Evolutionary conservation across 495 filamentous ascomycete species (phyloP).

Genomic region (Aspergillus egyptiacus): DNA sequence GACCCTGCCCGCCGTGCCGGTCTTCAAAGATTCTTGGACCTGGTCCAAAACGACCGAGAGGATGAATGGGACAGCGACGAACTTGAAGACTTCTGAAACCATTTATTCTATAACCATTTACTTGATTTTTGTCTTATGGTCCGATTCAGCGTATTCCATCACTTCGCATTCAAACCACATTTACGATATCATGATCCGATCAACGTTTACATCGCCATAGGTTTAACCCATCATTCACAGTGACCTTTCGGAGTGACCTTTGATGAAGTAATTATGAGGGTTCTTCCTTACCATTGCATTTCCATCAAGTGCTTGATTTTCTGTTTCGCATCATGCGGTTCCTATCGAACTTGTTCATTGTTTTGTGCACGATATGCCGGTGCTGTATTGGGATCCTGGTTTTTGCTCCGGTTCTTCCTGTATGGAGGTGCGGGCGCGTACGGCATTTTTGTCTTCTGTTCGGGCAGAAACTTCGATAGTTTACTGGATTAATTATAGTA

Average conservation of each 20-base stretch:
- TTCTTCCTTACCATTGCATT: not conserved
- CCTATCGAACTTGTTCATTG: not conserved
- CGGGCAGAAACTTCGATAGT: too few species aligned
- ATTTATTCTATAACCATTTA: not conserved
- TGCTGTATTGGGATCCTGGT: conserved; percentile 1
- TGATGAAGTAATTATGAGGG: conserved; percentile 8
- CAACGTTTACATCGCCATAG: not conserved
- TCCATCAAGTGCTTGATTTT: not conserved
- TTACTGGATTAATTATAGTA: too few species aligned
- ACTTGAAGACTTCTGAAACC: conserved; percentile 40
- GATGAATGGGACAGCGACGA: conserved; percentile 63
- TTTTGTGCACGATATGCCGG: not conserved
- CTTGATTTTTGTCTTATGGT: conserved; percentile 2
- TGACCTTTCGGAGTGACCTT: conserved; percentile 9
- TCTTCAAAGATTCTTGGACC: conserved; percentile 48
- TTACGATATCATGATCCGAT: conserved; percentile 9
- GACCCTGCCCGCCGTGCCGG: conserved; percentile 23
- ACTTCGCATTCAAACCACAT: not conserved
- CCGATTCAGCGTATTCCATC: not conserved
- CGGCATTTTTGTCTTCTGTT: too few species aligned
- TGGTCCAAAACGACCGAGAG: conserved; percentile 53
- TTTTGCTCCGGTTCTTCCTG: not conserved
- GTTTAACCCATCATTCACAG: conserved; percentile 1
- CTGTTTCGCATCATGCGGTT: conserved; percentile 1
- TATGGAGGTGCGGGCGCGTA: not conserved